Base-by-base conservation (phyloP, 805 yeast species). In the Pichia paraexigua region DNA sequence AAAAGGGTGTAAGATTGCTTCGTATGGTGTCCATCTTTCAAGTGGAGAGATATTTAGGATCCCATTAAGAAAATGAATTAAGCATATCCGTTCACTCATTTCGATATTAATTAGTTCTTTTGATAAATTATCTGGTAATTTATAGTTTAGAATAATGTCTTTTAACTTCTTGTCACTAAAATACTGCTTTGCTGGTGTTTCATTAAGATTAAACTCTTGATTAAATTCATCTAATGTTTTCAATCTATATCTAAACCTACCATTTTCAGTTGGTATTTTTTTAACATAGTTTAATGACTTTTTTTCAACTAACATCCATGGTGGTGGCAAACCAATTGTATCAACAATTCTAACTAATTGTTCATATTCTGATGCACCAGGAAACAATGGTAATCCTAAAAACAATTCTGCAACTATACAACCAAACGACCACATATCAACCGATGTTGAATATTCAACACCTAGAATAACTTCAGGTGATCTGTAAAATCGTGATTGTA, bases 21-120 rank as follows among this genome's bases (percentile, higher is more conserved):
- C 97, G 58, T 89, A 96, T 13, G 99, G 99, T 0, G 97, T 88
- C 85, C 97, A 86, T 60, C 99, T 79, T 65, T 90, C 96, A 59
- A 94, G 75, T 0, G 99, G 99, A 66, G 92, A 91, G 60, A 89
- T 67, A 57, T 85, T 87, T 55, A 94, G 71, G 11, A 88, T 76
- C 25, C 95, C 95, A 43, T 73, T 68, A 46, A 94, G 72, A 59
- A 94, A 88, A 65, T 92, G 96, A 25, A 83, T 72, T 51, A 92
- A 74, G 41, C 86, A 75, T 46, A 74, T 75, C 46, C 98, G 73
- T 57, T 87, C 88, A 48, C 74, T 75, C 72, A 83, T 73, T 66
- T 92, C 97, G 58, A 77, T 77, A 51, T 87, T 95, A 37, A 75
- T 67, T 77, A 73, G 71, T 8, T 69, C 56, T 46, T 68, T 70